Percentiles rank a stretch among this genome's conserved stretches.
These are phyloP conservation scores for Diphasiastrum complanatum DNA, from an alignment of 83 land plant species.

Conservation along the genomic window DNA sequence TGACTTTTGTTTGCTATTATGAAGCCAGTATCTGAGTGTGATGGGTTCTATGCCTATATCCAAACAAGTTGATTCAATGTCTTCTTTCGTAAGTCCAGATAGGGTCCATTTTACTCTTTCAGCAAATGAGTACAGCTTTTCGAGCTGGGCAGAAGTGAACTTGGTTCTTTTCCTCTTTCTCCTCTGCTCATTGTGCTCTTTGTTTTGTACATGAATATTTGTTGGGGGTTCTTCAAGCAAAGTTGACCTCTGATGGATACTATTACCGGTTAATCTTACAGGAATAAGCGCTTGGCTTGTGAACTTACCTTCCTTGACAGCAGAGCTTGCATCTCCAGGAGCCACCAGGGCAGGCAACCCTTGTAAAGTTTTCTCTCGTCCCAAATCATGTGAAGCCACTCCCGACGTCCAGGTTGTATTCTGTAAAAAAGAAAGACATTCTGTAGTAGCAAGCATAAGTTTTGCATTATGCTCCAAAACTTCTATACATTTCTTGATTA, in stretches of 20 bases:
- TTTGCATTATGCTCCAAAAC: slow-evolving; percentile 4
- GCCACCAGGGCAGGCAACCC: too few relatives aligned
- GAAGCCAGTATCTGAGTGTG: slow-evolving; percentile 16
- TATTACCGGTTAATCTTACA: slow-evolving; percentile 1
- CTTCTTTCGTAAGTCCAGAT: slow-evolving; percentile 18
- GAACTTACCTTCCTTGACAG: slow-evolving; percentile 4
- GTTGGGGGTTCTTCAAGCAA: background rate
- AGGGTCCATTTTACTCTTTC: slow-evolving; percentile 11
- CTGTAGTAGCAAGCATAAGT: slow-evolving; percentile 9
- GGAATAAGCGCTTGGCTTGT: background rate
- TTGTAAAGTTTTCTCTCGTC: too few relatives aligned
- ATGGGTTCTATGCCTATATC: slow-evolving; percentile 16
- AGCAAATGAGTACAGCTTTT: slow-evolving; percentile 16
- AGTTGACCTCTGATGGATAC: background rate
- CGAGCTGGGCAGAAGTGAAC: slow-evolving; percentile 15
- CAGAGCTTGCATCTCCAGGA: background rate
- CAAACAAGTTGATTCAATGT: slow-evolving; percentile 14
- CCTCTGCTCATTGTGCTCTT: slow-evolving; percentile 1
- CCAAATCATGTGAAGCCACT: too few relatives aligned
- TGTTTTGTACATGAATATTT: background rate
- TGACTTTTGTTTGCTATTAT: slow-evolving; percentile 17
- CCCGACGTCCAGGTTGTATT: too few relatives aligned
- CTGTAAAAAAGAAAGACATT: slow-evolving; percentile 13
- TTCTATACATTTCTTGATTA: slow-evolving; percentile 4
- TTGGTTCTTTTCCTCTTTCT: slow-evolving; percentile 19